Percentiles rank a stretch among this genome's conserved stretches.
Evolutionary conservation across 345 rosid species (phyloP).

Genomic region (Clarkia xantiana): DNA sequence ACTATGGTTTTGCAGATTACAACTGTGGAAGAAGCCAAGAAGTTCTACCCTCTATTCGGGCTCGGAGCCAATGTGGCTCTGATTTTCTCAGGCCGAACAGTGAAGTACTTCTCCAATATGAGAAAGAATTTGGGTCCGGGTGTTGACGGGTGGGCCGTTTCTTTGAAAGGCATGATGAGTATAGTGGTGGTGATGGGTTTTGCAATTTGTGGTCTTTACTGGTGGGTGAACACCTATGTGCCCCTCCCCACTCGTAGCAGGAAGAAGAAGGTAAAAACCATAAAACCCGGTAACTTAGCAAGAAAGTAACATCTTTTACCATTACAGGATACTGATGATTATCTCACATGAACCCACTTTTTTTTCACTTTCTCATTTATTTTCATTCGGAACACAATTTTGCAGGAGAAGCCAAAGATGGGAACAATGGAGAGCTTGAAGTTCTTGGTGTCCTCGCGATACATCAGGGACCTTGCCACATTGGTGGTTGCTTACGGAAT

Average conservation of each 20-base stretch:
- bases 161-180: constrained; percentile 93
- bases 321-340: too few species aligned
- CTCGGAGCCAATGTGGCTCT: constrained; percentile 93
- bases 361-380: too few species aligned
- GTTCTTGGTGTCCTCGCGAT: constrained; percentile 77
- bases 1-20: constrained; percentile 47
- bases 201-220: constrained; percentile 66
- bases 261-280: constrained; percentile 77
- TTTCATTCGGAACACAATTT: neutral
- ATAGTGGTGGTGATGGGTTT: constrained; percentile 85
- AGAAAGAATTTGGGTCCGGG: constrained; percentile 86
- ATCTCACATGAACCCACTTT: too few species aligned
- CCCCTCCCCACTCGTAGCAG: constrained; percentile 79
- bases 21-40: constrained; percentile 88
- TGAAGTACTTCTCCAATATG: constrained; percentile 84
- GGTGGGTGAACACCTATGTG: constrained; percentile 82
- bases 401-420: constrained; percentile 83
- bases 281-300: too few species aligned
- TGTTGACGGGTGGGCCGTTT: constrained; percentile 97
- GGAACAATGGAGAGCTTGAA: constrained; percentile 96
- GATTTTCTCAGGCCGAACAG: constrained; percentile 87
- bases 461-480: constrained; percentile 88
- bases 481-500: constrained; percentile 98
- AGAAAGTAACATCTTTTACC: too few species aligned
- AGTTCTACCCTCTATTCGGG: constrained; percentile 87